These are phyloP conservation scores for Rhodotorula mucilaginosa DNA, from an alignment of 1,284 basidiomycete genomes.

Conservation along the genomic window DNA sequence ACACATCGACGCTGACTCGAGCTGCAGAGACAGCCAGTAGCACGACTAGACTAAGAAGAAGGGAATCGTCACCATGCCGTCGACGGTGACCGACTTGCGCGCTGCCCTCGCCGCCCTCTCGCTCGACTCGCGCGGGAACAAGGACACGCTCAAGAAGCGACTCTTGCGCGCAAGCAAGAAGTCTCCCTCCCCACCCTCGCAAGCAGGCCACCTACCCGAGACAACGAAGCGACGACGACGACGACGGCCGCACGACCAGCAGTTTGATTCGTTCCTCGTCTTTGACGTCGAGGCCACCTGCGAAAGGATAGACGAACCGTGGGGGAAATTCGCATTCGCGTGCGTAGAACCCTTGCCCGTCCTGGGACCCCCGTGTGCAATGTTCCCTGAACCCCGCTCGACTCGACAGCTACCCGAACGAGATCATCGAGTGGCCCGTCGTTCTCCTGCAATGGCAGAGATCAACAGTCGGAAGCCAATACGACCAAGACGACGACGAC, in stretches of 20 bases:
- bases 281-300: conserved; percentile 90
- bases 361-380: too few relatives aligned
- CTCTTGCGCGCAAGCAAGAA: not conserved
- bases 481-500: not conserved
- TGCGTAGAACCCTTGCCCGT: not conserved
- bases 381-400: not conserved
- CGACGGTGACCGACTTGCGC: conserved; percentile 13
- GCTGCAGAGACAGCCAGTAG: not conserved
- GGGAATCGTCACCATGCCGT: not conserved
- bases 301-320: conserved; percentile 47
- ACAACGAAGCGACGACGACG: too few relatives aligned
- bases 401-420: conserved; percentile 56
- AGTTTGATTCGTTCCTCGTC: conserved; percentile 52
- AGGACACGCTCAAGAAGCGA: conserved; percentile 40
- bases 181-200: not conserved
- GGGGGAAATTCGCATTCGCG: conserved; percentile 28
- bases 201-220: too few relatives aligned
- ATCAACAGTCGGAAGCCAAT: too few relatives aligned
- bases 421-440: conserved; percentile 92
- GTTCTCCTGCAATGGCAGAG: conserved; percentile 74
- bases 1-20: not conserved
- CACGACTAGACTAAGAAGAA: too few relatives aligned
- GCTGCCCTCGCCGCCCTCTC: conserved; percentile 40
- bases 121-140: conserved; percentile 47
- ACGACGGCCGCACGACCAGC: conserved; percentile 20